A percentile compares a stretch with the other conserved stretches of the same genome.
Conservation (phyloP, 2,329 filamentous ascomycete genomes). For the Alternaria atra region DNA sequence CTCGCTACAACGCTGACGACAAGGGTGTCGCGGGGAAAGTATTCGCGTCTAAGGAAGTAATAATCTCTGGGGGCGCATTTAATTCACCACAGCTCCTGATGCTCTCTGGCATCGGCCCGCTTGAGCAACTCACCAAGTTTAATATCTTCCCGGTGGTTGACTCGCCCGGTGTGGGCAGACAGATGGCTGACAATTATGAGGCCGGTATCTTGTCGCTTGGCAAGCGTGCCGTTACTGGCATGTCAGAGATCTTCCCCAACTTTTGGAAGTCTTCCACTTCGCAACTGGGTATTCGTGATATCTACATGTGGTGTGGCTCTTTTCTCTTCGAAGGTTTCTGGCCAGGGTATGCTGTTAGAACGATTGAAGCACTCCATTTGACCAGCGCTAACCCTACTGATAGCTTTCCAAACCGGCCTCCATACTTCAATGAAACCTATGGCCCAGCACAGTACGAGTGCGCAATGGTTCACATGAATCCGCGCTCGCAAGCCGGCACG, state of each 20-base stretch:
- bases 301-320: constrained; percentile 34
- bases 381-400: neutral
- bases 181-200: neutral
- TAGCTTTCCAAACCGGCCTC: neutral
- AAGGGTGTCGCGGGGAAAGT: constrained; percentile 32
- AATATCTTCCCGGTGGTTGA: constrained; percentile 59
- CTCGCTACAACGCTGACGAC: constrained; percentile 44
- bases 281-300: constrained; percentile 32
- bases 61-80: constrained; percentile 59
- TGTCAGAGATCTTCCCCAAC: constrained; percentile 13
- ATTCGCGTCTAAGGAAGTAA: constrained; percentile 34
- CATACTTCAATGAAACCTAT: constrained; percentile 8
- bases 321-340: neutral
- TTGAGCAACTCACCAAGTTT: constrained; percentile 59
- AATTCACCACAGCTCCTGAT: constrained; percentile 71
- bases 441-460: constrained; percentile 40
- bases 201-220: neutral
- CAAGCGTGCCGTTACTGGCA: neutral
- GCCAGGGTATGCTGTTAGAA: neutral
- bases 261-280: constrained; percentile 34
- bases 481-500: constrained; percentile 55
- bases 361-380: neutral
- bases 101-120: constrained; percentile 68
- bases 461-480: constrained; percentile 5
- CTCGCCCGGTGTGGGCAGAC: neutral